Evolutionary conservation across 1,139 yeast genomes (phyloP).

Genomic region (Eremothecium coryli): DNA sequence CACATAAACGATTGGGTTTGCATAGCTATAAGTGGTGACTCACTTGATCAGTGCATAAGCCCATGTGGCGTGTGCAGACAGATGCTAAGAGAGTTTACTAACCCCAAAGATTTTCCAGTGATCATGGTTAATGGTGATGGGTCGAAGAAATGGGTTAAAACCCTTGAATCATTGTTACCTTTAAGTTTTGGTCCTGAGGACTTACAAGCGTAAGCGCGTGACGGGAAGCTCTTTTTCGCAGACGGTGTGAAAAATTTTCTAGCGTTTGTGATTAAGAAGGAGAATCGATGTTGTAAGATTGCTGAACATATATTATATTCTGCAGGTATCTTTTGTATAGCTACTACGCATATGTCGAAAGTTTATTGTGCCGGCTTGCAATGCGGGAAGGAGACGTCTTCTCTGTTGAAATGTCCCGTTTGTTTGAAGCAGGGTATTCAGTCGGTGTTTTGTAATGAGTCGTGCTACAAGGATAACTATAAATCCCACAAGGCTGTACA

Average conservation of each 20-base stretch:
- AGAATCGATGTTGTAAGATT: too few relatives aligned
- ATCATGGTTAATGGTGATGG: constrained; percentile 55
- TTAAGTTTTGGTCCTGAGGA: constrained; percentile 81
- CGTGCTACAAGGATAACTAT: constrained; percentile 78
- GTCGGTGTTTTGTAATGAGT: constrained; percentile 70
- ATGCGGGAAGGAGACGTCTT: constrained; percentile 74
- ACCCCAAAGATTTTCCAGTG: constrained; percentile 38
- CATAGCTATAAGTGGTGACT: constrained; percentile 55
- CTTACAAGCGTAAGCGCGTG: constrained; percentile 26
- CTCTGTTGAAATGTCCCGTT: constrained; percentile 79
- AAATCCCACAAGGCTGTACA: constrained; percentile 44
- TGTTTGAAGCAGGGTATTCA: constrained; percentile 66
- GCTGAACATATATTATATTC: too few relatives aligned
- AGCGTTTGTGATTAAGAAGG: neutral
- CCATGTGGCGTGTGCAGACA: constrained; percentile 97
- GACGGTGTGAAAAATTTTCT: constrained; percentile 1
- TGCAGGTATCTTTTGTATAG: too few relatives aligned
- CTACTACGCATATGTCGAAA: too few relatives aligned
- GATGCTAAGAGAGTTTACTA: constrained; percentile 64
- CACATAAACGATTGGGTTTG: constrained; percentile 29
- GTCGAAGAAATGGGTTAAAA: constrained; percentile 34
- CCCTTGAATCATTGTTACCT: constrained; percentile 64
- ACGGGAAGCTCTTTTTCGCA: neutral
- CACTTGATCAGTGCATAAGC: constrained; percentile 49
- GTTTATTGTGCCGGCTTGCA: constrained; percentile 58